phyloP scores from a whole-genome alignment of 805 yeast genomes.

The Yarrowia alimentaria region DNA sequence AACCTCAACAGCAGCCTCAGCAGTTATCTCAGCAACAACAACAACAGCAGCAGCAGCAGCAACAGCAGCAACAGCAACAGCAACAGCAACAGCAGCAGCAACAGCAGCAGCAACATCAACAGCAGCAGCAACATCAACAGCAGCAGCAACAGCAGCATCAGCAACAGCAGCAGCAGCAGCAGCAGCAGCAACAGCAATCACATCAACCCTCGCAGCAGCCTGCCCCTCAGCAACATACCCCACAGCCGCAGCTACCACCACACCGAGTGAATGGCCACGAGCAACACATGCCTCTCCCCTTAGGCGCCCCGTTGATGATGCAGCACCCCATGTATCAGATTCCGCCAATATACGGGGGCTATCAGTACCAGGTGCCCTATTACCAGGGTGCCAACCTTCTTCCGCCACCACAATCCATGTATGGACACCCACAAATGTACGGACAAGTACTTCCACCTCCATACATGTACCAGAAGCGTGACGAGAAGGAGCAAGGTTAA shows the following conservation, averaged over 20 bases:
- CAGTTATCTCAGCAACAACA: not conserved
- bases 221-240: not conserved
- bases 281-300: slow-evolving; percentile 20
- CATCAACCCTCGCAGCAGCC: not conserved
- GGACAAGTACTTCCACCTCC: slow-evolving; percentile 22
- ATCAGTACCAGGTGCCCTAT: slow-evolving; percentile 21
- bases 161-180: not conserved
- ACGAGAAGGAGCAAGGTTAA: slow-evolving; percentile 1
- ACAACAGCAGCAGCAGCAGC: not conserved
- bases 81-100: not conserved
- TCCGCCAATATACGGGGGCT: slow-evolving; percentile 24
- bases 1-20: not conserved
- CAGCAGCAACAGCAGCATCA: not conserved
- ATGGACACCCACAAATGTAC: slow-evolving; percentile 21
- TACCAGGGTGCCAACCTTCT: slow-evolving; percentile 15
- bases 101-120: not conserved
- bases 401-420: slow-evolving; percentile 23
- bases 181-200: not conserved
- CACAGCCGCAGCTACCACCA: not conserved
- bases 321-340: slow-evolving; percentile 26
- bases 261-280: slow-evolving; percentile 15
- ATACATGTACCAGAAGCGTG: slow-evolving; percentile 20
- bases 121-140: not conserved
- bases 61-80: slow-evolving; percentile 1
- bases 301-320: slow-evolving; percentile 21